Conservation (phyloP, 495 filamentous ascomycete species). For the Recurvomyces mirabilis region DNA sequence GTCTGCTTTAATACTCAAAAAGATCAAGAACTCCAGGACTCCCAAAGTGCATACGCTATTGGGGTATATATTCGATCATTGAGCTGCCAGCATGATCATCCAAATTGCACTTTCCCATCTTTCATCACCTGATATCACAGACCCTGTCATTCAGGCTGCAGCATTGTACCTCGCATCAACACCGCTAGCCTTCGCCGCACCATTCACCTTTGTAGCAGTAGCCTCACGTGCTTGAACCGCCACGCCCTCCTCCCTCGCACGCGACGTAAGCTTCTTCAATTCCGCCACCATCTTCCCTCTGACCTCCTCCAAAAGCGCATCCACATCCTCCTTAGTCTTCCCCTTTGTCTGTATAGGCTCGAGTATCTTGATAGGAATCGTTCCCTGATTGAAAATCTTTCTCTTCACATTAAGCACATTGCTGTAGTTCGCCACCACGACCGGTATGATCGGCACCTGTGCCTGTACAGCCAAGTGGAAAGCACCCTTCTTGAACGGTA, state of each 20-base stretch:
- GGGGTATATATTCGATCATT: no score
- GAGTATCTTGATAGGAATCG: constrained; percentile 67
- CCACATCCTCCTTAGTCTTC: constrained; percentile 69
- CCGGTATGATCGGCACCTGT: constrained; percentile 79
- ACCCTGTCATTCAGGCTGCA: constrained; percentile 14
- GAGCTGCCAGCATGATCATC: no score
- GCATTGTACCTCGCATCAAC: constrained; percentile 11
- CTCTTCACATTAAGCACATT: constrained; percentile 64
- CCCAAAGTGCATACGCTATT: no score
- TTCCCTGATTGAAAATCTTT: constrained; percentile 59
- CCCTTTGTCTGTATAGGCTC: constrained; percentile 74
- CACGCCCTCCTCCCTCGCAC: constrained; percentile 17
- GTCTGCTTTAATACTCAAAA: no score
- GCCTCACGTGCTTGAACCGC: constrained; percentile 14
- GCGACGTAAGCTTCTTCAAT: constrained; percentile 48
- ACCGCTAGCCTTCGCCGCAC: constrained; percentile 8
- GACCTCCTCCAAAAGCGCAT: constrained; percentile 57
- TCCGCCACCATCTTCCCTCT: constrained; percentile 72
- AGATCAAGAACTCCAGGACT: no score
- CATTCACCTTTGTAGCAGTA: not conserved
- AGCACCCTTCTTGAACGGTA: constrained; percentile 96
- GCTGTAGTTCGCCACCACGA: constrained; percentile 79
- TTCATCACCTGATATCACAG: no score
- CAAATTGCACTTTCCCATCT: no score
- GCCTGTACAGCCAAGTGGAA: constrained; percentile 95